phyloP scores from a whole-genome alignment of 2,329 filamentous ascomycete species.

The Colletotrichum musicola region DNA sequence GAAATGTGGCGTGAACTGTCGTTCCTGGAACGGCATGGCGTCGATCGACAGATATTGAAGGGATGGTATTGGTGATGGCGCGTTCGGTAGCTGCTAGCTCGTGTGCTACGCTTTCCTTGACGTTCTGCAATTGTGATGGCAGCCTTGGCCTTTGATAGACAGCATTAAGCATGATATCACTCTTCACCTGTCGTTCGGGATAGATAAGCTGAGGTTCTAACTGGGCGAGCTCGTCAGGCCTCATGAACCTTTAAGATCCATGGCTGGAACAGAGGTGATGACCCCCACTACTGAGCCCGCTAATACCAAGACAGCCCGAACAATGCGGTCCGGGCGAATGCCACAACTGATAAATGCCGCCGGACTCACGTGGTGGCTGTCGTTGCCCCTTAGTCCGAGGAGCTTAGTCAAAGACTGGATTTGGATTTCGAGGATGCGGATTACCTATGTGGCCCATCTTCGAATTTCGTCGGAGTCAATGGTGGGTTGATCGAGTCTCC shows the following conservation, averaged over 20 bases:
- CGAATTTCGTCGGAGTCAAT: no score
- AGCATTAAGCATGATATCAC: not conserved
- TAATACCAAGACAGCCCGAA: not conserved
- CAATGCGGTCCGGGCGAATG: not conserved
- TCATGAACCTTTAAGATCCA: not conserved
- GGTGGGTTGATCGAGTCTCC: not conserved
- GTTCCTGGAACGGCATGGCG: constrained; percentile 31
- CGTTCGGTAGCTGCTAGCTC: constrained; percentile 12
- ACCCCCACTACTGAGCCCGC: no score
- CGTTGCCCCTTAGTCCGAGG: not conserved
- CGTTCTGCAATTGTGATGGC: constrained; percentile 8
- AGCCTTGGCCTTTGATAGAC: not conserved
- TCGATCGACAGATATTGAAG: constrained; percentile 35
- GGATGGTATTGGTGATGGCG: constrained; percentile 36
- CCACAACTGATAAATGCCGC: not conserved
- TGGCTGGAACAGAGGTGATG: no score
- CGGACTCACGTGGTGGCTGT: not conserved
- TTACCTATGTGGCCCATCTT: no score
- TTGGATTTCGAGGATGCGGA: not conserved
- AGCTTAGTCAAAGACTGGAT: not conserved
- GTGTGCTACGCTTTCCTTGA: not conserved
- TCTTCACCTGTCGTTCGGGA: not conserved
- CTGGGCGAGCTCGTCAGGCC: not conserved
- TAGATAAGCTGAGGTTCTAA: constrained; percentile 8
- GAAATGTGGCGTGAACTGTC: constrained; percentile 33